A percentile compares a stretch with the other conserved stretches of the same genome.
Evolutionary conservation across 306 rosid species (phyloP).

Genomic region (Cicer pinnatifidum): DNA sequence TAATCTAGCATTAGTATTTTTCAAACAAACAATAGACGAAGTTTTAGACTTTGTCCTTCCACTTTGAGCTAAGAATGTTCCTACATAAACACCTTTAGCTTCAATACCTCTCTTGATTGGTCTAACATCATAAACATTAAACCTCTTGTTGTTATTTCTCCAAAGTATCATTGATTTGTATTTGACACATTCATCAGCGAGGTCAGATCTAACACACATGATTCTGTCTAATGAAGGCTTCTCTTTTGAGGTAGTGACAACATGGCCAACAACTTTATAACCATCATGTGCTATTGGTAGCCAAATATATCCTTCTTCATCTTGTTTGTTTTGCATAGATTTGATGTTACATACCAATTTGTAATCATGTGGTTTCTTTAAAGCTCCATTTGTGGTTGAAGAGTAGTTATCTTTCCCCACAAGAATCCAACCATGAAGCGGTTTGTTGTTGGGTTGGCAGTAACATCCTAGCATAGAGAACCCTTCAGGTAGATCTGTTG

Average conservation of each 20-base stretch:
- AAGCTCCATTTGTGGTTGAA: slow-evolving; percentile 38
- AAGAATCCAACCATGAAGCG: slow-evolving; percentile 69
- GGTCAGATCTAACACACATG: slow-evolving; percentile 64
- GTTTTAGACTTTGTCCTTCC: slow-evolving; percentile 33
- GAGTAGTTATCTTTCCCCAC: slow-evolving; percentile 53
- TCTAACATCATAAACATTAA: slow-evolving; percentile 53
- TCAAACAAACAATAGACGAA: slow-evolving; percentile 61
- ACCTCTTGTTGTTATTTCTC: slow-evolving; percentile 49
- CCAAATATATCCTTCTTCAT: slow-evolving; percentile 66
- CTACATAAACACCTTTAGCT: slow-evolving; percentile 63
- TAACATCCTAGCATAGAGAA: slow-evolving; percentile 67
- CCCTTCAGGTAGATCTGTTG: slow-evolving; percentile 60
- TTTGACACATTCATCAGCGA: slow-evolving; percentile 58
- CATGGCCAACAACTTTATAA: slow-evolving; percentile 63
- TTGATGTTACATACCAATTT: slow-evolving; percentile 62
- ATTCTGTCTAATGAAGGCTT: slow-evolving; percentile 67
- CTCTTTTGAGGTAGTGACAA: slow-evolving; percentile 59
- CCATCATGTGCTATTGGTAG: slow-evolving; percentile 70
- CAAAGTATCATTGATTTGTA: slow-evolving; percentile 57
- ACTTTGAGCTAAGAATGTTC: slow-evolving; percentile 63
- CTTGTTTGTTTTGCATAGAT: slow-evolving; percentile 52
- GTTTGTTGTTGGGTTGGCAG: slow-evolving; percentile 65
- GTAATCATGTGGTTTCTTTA: slow-evolving; percentile 63
- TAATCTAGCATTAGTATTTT: slow-evolving; percentile 45
- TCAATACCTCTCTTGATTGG: slow-evolving; percentile 57